Evolutionary conservation across 2,329 filamentous ascomycete species (phyloP), one percentile per base, ranked within the genome.

Genomic region (Alternaria brassicicola): DNA sequence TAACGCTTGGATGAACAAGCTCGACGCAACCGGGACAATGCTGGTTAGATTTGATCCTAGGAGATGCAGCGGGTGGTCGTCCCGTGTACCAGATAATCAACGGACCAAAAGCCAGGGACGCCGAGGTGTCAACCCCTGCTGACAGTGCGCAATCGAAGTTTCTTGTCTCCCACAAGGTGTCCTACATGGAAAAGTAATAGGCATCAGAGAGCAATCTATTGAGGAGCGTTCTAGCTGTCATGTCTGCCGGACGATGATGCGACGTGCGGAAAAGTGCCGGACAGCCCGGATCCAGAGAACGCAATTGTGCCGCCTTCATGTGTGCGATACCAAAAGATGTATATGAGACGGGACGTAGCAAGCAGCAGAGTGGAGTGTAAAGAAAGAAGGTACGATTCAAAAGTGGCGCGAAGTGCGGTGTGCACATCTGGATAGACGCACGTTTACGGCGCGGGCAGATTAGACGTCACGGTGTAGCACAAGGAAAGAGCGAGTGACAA

Each of bases 21-120:
- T 56, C 47, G 12, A 42, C 25, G 9, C 38, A n/a, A 19, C 15
- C 26, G 53, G 52, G 45, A 51, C 52, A 45, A 39, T 17, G 53
- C 53, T 42, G 17, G 30, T 19, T 35, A 41, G 19, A 25, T 45
- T 23, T 31, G 25, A 39, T 39, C 47, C 47, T 51, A 28, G 53
- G 19, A 56, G 26, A 30, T 56, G 53, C 53, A 52, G 39, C 39
- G 53, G 47, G 36, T 30, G 23, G 30, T 3, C 33, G 47, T 33
- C 47, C 33, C 31, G n/a, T 38, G 31, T 49, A 39, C 47, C 38
- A 33, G 47, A 42, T 17, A 13, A 52, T 28, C 8, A 15, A 39
- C 33, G 50, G 38, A 4, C 48, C 31, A 25, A 15, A 28, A 36
- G 15, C 38, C 53, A 26, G 47, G 6, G 13, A 25, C 33, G 33